Percentiles rank a stretch among this genome's conserved stretches.
These are phyloP conservation scores for Sherardia arvensis DNA, from an alignment of 257 asterid species.

Conservation along the genomic window DNA sequence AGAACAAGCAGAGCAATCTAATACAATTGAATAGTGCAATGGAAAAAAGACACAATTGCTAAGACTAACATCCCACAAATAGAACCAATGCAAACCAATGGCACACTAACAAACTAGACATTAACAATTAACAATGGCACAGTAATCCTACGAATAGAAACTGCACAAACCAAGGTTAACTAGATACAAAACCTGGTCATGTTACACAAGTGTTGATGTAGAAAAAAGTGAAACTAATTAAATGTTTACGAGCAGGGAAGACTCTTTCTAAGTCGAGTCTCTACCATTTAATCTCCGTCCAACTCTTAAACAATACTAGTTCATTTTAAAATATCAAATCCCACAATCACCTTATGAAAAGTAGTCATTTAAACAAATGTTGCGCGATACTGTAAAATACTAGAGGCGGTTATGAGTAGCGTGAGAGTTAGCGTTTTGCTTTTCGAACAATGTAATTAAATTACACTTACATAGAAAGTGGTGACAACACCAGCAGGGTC, in stretches of 20 bases:
- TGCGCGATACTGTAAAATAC: too few species aligned
- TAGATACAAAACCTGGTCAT: too few species aligned
- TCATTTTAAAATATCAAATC: background rate
- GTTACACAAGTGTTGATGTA: background rate
- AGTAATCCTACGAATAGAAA: background rate
- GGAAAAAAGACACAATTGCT: background rate
- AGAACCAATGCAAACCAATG: too few species aligned
- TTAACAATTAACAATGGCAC: background rate
- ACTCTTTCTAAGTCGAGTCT: background rate
- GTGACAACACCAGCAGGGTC: conserved; percentile 66
- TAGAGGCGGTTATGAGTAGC: too few species aligned
- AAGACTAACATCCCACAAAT: background rate
- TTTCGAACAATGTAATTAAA: too few species aligned
- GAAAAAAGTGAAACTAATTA: background rate
- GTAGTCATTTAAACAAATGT: background rate
- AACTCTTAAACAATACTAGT: background rate
- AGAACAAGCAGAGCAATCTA: background rate
- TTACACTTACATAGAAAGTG: conserved; percentile 64
- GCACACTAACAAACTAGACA: background rate
- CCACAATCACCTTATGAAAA: background rate
- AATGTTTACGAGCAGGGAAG: background rate
- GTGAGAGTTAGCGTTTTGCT: too few species aligned
- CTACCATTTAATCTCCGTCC: background rate
- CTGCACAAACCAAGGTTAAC: background rate
- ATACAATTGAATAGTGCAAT: background rate